These are phyloP conservation scores for Penicillium glabrum DNA, from an alignment of 2,329 filamentous ascomycete species.

Conservation along the genomic window DNA sequence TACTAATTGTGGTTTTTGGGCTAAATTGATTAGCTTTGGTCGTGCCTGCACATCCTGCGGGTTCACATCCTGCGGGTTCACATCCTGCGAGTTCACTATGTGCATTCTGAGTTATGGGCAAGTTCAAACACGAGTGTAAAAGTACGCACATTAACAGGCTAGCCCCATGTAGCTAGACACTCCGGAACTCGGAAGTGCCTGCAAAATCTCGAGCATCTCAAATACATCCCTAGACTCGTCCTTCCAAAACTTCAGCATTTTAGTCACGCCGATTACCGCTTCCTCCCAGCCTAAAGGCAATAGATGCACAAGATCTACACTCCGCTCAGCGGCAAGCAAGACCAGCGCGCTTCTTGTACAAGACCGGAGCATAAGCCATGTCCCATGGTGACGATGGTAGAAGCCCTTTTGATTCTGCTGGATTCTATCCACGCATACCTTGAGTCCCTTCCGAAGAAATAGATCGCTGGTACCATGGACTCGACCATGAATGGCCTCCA, in stretches of 20 bases:
- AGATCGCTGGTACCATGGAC: neutral
- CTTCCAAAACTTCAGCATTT: neutral
- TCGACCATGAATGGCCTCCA: neutral
- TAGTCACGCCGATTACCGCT: neutral
- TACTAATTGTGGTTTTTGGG: too few species aligned
- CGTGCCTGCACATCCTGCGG: too few species aligned
- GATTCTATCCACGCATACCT: neutral
- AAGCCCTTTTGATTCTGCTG: neutral
- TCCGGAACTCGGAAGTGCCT: too few species aligned
- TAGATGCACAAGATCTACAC: neutral
- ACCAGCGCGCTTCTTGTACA: neutral
- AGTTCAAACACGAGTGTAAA: too few species aligned
- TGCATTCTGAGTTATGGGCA: too few species aligned
- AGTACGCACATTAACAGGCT: too few species aligned
- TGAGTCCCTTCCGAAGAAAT: neutral
- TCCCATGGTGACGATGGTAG: neutral
- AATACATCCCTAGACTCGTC: neutral
- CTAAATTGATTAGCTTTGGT: too few species aligned
- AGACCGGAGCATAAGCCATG: neutral
- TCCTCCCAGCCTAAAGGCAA: neutral
- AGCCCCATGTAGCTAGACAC: too few species aligned
- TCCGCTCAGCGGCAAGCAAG: neutral
- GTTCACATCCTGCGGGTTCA: too few species aligned
- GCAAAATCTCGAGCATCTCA: neutral
- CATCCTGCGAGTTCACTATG: too few species aligned